Evolutionary conservation across 2,329 filamentous ascomycete species (phyloP).

Genomic region (Cladosporium halotolerans): DNA sequence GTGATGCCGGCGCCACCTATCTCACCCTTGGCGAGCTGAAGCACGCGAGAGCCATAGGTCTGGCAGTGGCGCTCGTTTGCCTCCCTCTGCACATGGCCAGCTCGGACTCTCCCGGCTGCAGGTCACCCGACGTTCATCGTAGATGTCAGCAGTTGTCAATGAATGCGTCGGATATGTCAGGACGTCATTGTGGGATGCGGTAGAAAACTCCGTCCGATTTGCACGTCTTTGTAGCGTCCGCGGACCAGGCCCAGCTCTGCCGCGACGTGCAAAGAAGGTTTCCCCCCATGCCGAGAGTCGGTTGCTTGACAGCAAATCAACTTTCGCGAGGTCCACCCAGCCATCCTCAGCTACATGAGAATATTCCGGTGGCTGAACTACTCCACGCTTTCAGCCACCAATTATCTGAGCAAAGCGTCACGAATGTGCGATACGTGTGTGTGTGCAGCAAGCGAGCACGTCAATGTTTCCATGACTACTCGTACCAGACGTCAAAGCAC

Average conservation of each 20-base stretch:
- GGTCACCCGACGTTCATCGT: neutral
- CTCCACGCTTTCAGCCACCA: constrained; percentile 3
- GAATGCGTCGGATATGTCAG: neutral
- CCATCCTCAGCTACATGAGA: neutral
- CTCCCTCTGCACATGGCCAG: neutral
- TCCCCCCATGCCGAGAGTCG: neutral
- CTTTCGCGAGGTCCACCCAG: neutral
- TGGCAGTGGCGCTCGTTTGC: neutral
- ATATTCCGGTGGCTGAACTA: neutral
- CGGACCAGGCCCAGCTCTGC: neutral
- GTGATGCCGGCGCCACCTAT: neutral
- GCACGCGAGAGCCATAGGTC: neutral
- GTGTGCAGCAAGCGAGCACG: neutral
- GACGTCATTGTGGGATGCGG: neutral
- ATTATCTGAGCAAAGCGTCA: neutral
- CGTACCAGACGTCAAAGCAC: neutral
- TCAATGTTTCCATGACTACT: neutral
- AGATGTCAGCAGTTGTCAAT: neutral
- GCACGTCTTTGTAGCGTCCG: neutral
- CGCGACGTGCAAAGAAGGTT: neutral
- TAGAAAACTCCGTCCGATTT: neutral
- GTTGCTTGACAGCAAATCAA: neutral
- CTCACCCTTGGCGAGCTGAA: neutral
- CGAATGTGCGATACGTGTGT: neutral
- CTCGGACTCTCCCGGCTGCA: neutral